Evolutionary conservation across 257 asterid genomes (phyloP), one percentile per base, ranked within the genome.

Genomic region (Lycium ferocissimum): DNA sequence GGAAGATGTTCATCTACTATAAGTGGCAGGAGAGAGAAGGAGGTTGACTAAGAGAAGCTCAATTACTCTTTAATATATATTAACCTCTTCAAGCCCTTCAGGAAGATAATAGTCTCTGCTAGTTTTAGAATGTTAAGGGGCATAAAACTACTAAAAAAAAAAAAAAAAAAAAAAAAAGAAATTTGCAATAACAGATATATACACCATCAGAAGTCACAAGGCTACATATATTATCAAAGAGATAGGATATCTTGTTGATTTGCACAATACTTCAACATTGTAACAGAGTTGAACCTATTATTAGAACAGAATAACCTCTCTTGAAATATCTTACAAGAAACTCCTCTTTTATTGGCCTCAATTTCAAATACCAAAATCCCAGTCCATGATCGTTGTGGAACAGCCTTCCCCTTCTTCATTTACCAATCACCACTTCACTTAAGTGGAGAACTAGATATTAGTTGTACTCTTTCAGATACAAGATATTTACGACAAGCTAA

Each of bases 271-370:
- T 18, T 40, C 56, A 40, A 40, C 79, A 43, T 15, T 71, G 79
- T 71, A 38, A 40, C 79, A 71, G 79, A 71, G 79, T 17, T 71
- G 79, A 71, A 43, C 54, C 17, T 40, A 71, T 43, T 71, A 71
- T 43, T 71, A 71, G 37, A 71, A 35, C 17, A 40, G 2, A 17
- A 71, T 71, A 10, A 15, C 78, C 79, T 40, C 56, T 43, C 56
- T 71, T 40, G 9, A 71, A 71, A 18, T 71, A 43, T 40, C 56
- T 71, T 2, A 40, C 8, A 71, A 40, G 56, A n/a, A 71, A 43
- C 33, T 18, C 56, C 56, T 18, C 79, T 15, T 5, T 17, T 71
- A 40, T 40, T 18, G 79, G 15, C 56, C 35, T 71, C 56, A 71
- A 71, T 71, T 71, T 71, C 35, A 9, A 20, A 35, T 8, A 13